phyloP scores from a whole-genome alignment of 331 rosid species.

The Pyracantha coccinea region DNA sequence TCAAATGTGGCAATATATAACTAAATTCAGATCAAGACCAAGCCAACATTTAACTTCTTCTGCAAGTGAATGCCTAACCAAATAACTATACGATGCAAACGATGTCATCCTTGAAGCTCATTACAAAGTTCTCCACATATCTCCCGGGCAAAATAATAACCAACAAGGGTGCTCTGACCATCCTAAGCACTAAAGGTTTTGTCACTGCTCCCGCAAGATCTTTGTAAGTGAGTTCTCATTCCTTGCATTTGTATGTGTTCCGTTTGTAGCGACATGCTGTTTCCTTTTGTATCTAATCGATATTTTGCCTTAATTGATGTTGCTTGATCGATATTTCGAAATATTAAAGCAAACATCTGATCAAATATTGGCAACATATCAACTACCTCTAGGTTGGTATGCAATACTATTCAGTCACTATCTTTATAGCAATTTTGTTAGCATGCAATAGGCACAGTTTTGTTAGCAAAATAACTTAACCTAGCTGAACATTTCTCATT shows the following conservation, averaged over 20 bases:
- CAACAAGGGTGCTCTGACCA: neutral
- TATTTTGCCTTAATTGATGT: too few species aligned
- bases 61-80: neutral
- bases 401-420: too few species aligned
- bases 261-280: neutral
- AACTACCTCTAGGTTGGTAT: too few species aligned
- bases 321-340: too few species aligned
- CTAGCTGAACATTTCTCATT: too few species aligned
- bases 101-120: constrained; percentile 20
- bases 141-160: neutral
- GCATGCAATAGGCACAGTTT: too few species aligned
- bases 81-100: neutral
- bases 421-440: too few species aligned
- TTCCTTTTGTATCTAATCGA: too few species aligned
- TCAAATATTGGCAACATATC: too few species aligned
- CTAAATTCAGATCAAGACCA: neutral
- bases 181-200: constrained; percentile 8
- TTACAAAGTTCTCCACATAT: constrained; percentile 15
- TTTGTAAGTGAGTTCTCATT: constrained; percentile 26
- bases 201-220: constrained; percentile 27
- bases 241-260: neutral
- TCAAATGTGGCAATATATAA: neutral
- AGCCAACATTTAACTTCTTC: neutral
- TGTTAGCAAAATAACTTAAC: too few species aligned
- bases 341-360: too few species aligned